Base-by-base conservation (phyloP, 2,329 filamentous ascomycete genomes). In the Chalaropsis thielavioides region DNA sequence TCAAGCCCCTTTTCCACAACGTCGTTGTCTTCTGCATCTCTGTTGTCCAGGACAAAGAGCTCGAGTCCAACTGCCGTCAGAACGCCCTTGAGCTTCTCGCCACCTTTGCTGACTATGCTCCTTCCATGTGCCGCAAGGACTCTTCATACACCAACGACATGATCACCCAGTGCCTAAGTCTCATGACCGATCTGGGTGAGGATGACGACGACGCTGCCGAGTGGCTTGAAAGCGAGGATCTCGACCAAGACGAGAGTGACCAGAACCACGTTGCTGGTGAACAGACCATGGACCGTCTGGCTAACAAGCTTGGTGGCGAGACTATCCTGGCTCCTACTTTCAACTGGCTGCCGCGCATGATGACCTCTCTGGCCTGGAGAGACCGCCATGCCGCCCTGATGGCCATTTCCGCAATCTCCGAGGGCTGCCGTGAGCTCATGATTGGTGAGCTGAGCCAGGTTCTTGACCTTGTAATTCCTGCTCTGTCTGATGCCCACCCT, bases 351-450 rank as follows among this genome's bases (percentile, higher is more conserved):
- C 94, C 94, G 10, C 84, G 91, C 68, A 99, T 99, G 94, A 95
- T 97, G 86, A 90, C 87, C 64, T 97, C 94, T 1, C 87, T 89
- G 70, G 85, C 90, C 38, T 99, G 94, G 94, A 86, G 90, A 72
- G 94, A 99, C 74, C 85, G 92, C 68, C 94, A 99, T 75, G 94
- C 94, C 40, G 94, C 94, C 59, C 83, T 99, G 63, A 99, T 99
- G 94, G 94, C 94, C 27, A 96, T 99, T 68, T 97, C 92, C 2
- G 94, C 94, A 69, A 99, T 99, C 69, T 97, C 94, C 0, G 94
- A 99, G 75, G 94, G 94, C 44, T 99, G 94, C 73, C 87, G 91
- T 67, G 92, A 97, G 31, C 80, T 96, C 68, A 99, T 99, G 94
- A 82, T 96, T 69, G 89, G 89, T 51, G 94, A 99, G 75, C 81